Evolutionary conservation across 345 rosid species (phyloP).

Genomic region (Citrus australasica): DNA sequence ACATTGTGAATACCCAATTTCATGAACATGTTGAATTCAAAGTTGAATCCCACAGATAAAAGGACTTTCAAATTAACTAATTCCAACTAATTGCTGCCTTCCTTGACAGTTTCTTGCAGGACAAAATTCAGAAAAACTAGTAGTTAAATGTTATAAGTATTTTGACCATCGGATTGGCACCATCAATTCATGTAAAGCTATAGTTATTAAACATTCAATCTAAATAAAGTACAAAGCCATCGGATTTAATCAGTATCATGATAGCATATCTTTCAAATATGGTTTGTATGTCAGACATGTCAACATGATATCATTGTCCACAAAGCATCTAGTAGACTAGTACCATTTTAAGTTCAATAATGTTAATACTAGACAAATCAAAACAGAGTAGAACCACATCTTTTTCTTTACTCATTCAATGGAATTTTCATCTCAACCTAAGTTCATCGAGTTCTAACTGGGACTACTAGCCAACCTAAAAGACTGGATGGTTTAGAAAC

Average conservation of each 20-base stretch:
- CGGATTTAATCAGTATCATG: not conserved
- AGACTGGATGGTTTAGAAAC: not conserved
- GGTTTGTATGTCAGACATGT: not conserved
- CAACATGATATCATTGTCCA: not conserved
- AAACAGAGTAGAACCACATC: not conserved
- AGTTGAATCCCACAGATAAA: not conserved
- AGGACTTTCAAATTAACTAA: not conserved
- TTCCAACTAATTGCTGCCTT: not conserved
- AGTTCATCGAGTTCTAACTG: not conserved
- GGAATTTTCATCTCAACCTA: not conserved
- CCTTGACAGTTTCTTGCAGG: not conserved
- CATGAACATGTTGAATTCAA: not conserved
- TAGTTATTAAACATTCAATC: not conserved
- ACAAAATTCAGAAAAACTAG: not conserved
- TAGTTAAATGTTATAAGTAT: not conserved
- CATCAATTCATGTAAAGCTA: not conserved
- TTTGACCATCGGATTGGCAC: not conserved
- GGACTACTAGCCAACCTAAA: not conserved
- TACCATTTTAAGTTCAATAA: not conserved
- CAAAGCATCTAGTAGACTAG: not conserved
- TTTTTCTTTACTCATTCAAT: not conserved
- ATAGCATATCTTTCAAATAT: not conserved
- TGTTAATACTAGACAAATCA: not conserved
- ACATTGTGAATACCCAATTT: not conserved
- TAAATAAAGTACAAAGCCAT: not conserved